Evolutionary conservation across 352 stramenopile species (phyloP).

Genomic region (Phytophthora europaea): DNA sequence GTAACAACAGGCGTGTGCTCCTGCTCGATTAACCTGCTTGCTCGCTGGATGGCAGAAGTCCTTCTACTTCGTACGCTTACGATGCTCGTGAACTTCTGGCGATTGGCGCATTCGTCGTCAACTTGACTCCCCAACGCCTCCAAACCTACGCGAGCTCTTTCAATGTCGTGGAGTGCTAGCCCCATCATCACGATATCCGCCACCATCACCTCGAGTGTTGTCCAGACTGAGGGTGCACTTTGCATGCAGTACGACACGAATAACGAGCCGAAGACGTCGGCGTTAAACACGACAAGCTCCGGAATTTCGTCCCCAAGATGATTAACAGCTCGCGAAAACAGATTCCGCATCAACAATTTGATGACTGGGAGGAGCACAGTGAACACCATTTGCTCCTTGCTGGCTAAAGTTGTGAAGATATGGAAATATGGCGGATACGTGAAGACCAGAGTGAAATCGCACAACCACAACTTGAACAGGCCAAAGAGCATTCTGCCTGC

Average conservation of each 20-base stretch:
- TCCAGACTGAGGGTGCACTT: conserved; percentile 22
- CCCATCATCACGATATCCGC: conserved; percentile 9
- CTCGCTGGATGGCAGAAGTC: background rate
- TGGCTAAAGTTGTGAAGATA: conserved; percentile 8
- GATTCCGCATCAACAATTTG: conserved; percentile 17
- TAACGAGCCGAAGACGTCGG: conserved; percentile 29
- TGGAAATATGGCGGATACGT: conserved; percentile 28
- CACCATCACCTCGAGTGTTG: conserved; percentile 15
- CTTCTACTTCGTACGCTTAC: background rate
- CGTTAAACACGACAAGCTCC: conserved; percentile 29
- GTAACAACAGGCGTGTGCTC: background rate
- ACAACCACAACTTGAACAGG: conserved; percentile 21
- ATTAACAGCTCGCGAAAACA: conserved; percentile 9
- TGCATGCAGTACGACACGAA: conserved; percentile 33
- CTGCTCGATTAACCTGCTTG: background rate
- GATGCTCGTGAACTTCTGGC: background rate
- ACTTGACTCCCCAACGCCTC: conserved; percentile 3
- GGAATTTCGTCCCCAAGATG: conserved; percentile 24
- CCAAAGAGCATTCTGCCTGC: conserved; percentile 6
- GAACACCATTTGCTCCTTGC: conserved; percentile 8
- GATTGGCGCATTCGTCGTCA: background rate
- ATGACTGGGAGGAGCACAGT: conserved; percentile 21
- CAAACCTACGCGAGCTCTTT: conserved; percentile 1
- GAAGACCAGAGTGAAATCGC: conserved; percentile 10
- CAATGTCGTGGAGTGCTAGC: conserved; percentile 13